These are phyloP conservation scores for Cubamyces lactineus DNA, from an alignment of 768 basidiomycete genomes.

Conservation along the genomic window DNA sequence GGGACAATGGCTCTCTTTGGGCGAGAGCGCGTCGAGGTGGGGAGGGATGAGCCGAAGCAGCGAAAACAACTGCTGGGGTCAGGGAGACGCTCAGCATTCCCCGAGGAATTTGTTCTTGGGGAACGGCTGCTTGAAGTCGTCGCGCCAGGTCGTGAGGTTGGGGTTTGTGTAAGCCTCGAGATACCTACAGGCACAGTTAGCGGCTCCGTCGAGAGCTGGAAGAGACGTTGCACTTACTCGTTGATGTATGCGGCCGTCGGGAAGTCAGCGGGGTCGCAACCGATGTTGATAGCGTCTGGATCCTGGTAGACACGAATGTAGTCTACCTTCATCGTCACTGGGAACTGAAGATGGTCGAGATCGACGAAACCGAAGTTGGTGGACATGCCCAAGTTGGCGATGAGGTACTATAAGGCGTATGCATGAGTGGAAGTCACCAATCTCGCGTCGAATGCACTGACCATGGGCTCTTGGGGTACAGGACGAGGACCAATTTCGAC, in stretches of 20 bases:
- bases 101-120: slow-evolving; percentile 55
- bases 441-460: slow-evolving; percentile 37
- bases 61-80: neutral
- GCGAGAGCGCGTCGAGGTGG: neutral
- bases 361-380: slow-evolving; percentile 67
- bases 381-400: slow-evolving; percentile 64
- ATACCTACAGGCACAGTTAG: slow-evolving; percentile 45
- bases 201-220: neutral
- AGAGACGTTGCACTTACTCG: slow-evolving; percentile 44
- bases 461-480: slow-evolving; percentile 86
- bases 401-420: slow-evolving; percentile 46
- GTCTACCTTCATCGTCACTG: slow-evolving; percentile 71
- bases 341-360: slow-evolving; percentile 52
- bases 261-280: slow-evolving; percentile 71
- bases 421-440: neutral
- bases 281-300: slow-evolving; percentile 51
- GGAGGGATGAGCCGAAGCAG: neutral
- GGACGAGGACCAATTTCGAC: slow-evolving; percentile 71
- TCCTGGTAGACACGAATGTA: slow-evolving; percentile 81
- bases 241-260: slow-evolving; percentile 82
- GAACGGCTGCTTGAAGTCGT: slow-evolving; percentile 49
- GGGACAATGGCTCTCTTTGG: neutral
- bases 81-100: slow-evolving; percentile 39
- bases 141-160: slow-evolving; percentile 53
- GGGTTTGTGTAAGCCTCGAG: slow-evolving; percentile 74